Percentiles rank a stretch among this genome's conserved stretches.
Conservation (phyloP, 768 basidiomycete genomes). For the Lanmaoa rubissima region DNA sequence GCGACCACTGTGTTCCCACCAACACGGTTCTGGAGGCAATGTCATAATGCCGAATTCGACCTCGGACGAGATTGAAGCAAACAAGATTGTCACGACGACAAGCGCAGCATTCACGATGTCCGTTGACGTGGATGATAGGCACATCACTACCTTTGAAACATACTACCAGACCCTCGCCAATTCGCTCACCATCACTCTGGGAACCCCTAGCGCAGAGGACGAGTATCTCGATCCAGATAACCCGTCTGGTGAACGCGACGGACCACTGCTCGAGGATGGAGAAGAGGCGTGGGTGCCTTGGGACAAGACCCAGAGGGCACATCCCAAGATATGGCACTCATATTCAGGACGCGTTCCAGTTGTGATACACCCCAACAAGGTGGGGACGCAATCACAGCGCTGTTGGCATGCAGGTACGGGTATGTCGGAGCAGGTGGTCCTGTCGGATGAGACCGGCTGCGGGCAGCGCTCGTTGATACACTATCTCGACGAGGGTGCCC, state of each 20-base stretch:
- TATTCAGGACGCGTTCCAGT: background rate
- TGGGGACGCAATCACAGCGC: too few species aligned
- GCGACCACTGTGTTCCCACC: too few species aligned
- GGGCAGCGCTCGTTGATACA: constrained; percentile 3
- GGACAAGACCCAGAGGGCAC: background rate
- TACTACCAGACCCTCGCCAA: constrained; percentile 15
- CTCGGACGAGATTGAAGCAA: constrained; percentile 1
- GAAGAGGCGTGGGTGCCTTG: constrained; percentile 23
- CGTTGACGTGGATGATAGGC: background rate
- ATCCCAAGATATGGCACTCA: background rate
- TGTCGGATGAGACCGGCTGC: background rate
- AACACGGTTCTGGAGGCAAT: too few species aligned
- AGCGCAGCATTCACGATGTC: constrained; percentile 6
- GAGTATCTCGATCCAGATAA: constrained; percentile 8
- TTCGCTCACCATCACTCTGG: background rate
- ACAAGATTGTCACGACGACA: constrained; percentile 4
- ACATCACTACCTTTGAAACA: constrained; percentile 9
- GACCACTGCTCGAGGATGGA: constrained; percentile 7
- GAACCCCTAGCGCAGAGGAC: background rate
- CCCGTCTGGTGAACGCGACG: background rate
- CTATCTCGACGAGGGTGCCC: constrained; percentile 20
- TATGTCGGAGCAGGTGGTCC: constrained; percentile 2
- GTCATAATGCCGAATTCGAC: constrained; percentile 10
- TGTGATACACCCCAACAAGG: constrained; percentile 1
- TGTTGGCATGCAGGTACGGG: background rate